Percentiles rank a stretch among this genome's conserved stretches.
Evolutionary conservation across 805 yeast species (phyloP).

Genomic region (Wickerhamomyces pijperi): DNA sequence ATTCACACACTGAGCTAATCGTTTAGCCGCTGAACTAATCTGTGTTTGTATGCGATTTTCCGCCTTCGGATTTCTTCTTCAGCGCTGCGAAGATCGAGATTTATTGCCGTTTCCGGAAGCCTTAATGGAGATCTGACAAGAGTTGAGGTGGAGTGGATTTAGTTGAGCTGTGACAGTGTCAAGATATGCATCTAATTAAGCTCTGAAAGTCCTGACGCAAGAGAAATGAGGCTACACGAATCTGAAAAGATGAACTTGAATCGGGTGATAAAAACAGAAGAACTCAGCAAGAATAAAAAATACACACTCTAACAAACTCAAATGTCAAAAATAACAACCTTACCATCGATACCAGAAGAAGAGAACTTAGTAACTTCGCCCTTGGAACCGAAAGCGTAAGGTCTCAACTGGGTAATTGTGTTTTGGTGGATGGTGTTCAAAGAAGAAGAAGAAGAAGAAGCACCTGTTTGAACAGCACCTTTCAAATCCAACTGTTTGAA

Average conservation of each 20-base stretch:
- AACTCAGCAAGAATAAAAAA: too few relatives aligned
- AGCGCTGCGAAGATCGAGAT: too few relatives aligned
- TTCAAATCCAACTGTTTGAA: conserved; percentile 92
- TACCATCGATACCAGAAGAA: conserved; percentile 85
- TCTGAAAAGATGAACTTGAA: too few relatives aligned
- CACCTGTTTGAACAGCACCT: conserved; percentile 50
- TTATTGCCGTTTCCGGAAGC: background rate
- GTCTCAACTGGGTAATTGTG: conserved; percentile 61
- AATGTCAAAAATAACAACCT: conserved; percentile 57
- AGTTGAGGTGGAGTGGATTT: too few relatives aligned
- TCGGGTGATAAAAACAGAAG: too few relatives aligned
- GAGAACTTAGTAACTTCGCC: conserved; percentile 43
- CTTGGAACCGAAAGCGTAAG: conserved; percentile 27
- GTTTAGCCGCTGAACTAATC: too few relatives aligned
- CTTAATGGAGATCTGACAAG: background rate
- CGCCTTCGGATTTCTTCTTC: background rate
- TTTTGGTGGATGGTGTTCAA: conserved; percentile 83
- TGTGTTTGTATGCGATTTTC: too few relatives aligned
- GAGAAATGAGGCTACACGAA: too few relatives aligned
- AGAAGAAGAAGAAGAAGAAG: conserved; percentile 31
- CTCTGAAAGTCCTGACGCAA: too few relatives aligned
- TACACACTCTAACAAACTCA: background rate
- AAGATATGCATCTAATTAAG: background rate
- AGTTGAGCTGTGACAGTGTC: too few relatives aligned
- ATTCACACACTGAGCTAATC: too few relatives aligned